A percentile compares a stretch with the other conserved stretches of the same genome.
phyloP scores from a whole-genome alignment of 371 early-diverging fungal species.

The Scutellospora calospora region DNA sequence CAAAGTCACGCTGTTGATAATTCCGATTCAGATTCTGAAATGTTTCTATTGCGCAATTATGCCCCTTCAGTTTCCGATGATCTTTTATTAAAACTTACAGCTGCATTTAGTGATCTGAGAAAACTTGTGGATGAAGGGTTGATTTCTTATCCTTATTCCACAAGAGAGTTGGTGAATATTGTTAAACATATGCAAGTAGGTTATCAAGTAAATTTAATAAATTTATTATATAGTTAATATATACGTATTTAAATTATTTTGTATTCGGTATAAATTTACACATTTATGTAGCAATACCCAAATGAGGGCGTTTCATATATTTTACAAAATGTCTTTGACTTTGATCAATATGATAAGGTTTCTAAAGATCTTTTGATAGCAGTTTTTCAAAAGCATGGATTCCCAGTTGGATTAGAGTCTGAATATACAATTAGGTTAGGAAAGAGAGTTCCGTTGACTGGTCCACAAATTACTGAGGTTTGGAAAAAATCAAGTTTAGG shows the following conservation, averaged over 20 bases:
- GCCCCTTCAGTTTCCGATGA: slow-evolving; percentile 79
- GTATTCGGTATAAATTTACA: not conserved
- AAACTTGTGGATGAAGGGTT: slow-evolving; percentile 80
- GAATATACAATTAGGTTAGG: slow-evolving; percentile 75
- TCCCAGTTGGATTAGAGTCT: slow-evolving; percentile 79
- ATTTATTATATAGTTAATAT: not conserved
- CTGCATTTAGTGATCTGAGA: slow-evolving; percentile 80
- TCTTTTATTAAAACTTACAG: slow-evolving; percentile 69
- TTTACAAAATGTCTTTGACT: slow-evolving; percentile 86
- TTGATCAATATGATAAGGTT: slow-evolving; percentile 78
- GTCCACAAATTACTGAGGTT: slow-evolving; percentile 65
- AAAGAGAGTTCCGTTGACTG: slow-evolving; percentile 59
- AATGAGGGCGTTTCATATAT: slow-evolving; percentile 78
- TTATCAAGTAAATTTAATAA: not conserved
- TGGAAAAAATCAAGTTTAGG: slow-evolving; percentile 60
- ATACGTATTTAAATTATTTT: not conserved
- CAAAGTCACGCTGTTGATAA: slow-evolving; percentile 78
- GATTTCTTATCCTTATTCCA: slow-evolving; percentile 88
- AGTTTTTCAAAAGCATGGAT: slow-evolving; percentile 80
- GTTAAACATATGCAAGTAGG: slow-evolving; percentile 75
- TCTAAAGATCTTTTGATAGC: slow-evolving; percentile 74
- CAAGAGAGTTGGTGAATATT: slow-evolving; percentile 85
- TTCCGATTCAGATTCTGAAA: slow-evolving; percentile 80
- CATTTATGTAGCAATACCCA: slow-evolving; percentile 60
- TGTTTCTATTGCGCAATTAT: slow-evolving; percentile 74